Conservation (phyloP, 2,329 filamentous ascomycete species). For the Zasmidium citrigriseum region DNA sequence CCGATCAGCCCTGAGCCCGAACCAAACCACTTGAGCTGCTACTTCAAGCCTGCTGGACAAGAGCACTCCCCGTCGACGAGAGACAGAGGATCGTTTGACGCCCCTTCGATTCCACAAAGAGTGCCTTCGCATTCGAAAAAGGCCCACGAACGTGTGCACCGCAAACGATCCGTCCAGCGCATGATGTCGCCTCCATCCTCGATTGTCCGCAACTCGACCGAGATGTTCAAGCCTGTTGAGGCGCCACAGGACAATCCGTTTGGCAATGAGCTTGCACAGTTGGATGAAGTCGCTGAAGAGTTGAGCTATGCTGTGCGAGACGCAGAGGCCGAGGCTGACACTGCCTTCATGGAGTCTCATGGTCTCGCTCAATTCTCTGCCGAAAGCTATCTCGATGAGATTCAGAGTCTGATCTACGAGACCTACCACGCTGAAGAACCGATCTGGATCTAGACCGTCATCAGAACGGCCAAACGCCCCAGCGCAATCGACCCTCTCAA, state of each 20-base stretch:
- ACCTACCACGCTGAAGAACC: conserved; percentile 30
- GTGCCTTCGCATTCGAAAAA: conserved; percentile 88
- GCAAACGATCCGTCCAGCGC: conserved; percentile 61
- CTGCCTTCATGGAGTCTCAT: conserved; percentile 66
- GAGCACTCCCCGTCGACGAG: conserved; percentile 58
- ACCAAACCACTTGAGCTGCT: conserved; percentile 58
- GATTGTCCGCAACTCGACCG: conserved; percentile 52
- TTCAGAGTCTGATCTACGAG: conserved; percentile 66
- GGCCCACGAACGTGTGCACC: conserved; percentile 73
- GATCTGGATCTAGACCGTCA: conserved; percentile 26
- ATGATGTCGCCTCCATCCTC: conserved; percentile 45
- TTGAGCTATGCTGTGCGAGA: conserved; percentile 63
- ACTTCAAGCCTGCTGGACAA: conserved; percentile 55
- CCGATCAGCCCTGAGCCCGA: conserved; percentile 49
- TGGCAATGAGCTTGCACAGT: conserved; percentile 84
- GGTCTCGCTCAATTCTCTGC: conserved; percentile 74
- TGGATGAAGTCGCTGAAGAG: conserved; percentile 91
- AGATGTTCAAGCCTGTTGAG: conserved; percentile 46
- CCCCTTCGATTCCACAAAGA: conserved; percentile 73
- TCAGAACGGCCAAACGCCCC: conserved; percentile 9
- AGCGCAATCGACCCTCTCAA: conserved; percentile 30
- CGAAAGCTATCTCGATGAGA: conserved; percentile 81
- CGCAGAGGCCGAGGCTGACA: conserved; percentile 71
- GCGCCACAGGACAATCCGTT: conserved; percentile 67
- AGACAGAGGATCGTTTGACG: conserved; percentile 47